Base-by-base conservation (phyloP, 1,284 basidiomycete genomes). In the Irpex lacteus region DNA sequence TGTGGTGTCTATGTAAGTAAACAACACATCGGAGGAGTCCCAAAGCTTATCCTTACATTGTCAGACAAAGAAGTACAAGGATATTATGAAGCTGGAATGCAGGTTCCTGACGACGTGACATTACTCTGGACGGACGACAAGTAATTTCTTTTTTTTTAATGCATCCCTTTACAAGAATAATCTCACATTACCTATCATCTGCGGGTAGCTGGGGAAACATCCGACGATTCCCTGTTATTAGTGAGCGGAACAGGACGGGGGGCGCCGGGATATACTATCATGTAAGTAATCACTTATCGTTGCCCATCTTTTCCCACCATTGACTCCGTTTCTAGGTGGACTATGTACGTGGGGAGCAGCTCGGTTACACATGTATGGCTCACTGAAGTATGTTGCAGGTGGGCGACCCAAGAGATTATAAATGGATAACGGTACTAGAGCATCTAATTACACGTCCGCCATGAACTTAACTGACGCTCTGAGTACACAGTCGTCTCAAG, bases 201-300 rank as follows among this genome's bases (percentile, higher is more conserved):
- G 15, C n/a, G 7, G 7, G 8, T 34, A 56, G 84, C 71, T 87
- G 81, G 80, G 85, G 85, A 9, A 87, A 87, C 67, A 77, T 87
- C 63, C 82, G 83, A n/a, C 83, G 85, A 15, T 84, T 82, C 68
- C 86, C 87, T 0, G 73, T 81, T 8, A 69, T 74, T 7, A 75
- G 75, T 36, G 85, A 87, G 68, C 78, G 81, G 4, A 83, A 84
- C 66, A 74, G 86, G 40, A 80, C 81, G 0, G 88, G 87, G 40
- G 87, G 87, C 50, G 85, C 86, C 40, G 87, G 86, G 55, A 82
- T 89, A 1, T 89, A 89, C 70, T 89, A 88, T 71, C 87, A 88
- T 70, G 85, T 85, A 63, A 68, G 81, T 60, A 26, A 26, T 26
- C 3, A 26, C 26, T 4, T 5, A 3, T 9, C 13, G 40, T 58